These are phyloP conservation scores for Pneumocystis canis DNA, from an alignment of 1,139 yeast species.

Conservation along the genomic window DNA sequence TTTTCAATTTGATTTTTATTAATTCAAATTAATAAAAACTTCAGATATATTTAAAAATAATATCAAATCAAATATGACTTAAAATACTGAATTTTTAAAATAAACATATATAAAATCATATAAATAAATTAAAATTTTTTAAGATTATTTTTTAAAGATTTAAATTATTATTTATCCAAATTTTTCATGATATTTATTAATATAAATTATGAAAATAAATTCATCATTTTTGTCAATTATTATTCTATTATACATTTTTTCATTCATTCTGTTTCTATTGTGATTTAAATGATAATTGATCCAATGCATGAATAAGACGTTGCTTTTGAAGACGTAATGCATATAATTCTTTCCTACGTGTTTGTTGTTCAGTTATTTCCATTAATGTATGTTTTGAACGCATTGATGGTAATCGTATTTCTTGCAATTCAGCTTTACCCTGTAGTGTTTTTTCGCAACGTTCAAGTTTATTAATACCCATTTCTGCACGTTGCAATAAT, in stretches of 20 bases:
- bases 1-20: not conserved
- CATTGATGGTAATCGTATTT: constrained; percentile 9
- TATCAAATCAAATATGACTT: not conserved
- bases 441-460: constrained; percentile 6
- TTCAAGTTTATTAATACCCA: constrained; percentile 4
- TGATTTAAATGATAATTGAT: constrained; percentile 5
- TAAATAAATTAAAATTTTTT: too few species aligned
- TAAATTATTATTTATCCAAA: too few species aligned
- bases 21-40: not conserved
- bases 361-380: not conserved
- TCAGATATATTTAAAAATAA: not conserved
- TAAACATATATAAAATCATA: not conserved
- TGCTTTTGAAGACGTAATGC: constrained; percentile 6
- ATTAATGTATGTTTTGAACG: not conserved
- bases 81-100: not conserved
- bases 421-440: constrained; percentile 7
- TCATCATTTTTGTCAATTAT: too few species aligned
- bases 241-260: too few species aligned
- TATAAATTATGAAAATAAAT: too few species aligned
- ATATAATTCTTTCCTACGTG: constrained; percentile 4
- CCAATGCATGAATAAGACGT: constrained; percentile 7
- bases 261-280: too few species aligned
- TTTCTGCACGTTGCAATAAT: constrained; percentile 9
- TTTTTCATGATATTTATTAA: not conserved
- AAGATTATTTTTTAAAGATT: too few species aligned